phyloP scores from a whole-genome alignment of 2,329 filamentous ascomycete species.

The Gaeumannomyces sp. region DNA sequence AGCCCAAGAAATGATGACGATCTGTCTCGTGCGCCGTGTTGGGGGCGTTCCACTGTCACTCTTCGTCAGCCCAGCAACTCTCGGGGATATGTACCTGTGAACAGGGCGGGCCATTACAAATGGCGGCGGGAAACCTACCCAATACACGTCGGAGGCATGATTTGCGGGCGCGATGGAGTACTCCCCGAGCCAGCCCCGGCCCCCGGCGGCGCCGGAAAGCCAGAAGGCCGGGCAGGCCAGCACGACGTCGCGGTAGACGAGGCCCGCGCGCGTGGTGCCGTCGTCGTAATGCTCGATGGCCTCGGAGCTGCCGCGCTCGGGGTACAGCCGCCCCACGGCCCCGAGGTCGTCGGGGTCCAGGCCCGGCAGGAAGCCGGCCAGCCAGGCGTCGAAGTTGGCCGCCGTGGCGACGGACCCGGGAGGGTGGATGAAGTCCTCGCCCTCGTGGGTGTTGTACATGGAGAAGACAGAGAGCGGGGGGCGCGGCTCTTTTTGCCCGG shows the following conservation, averaged over 20 bases:
- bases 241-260: conserved; percentile 52
- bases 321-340: conserved; percentile 39
- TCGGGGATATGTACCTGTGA: background rate
- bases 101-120: background rate
- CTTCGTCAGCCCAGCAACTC: background rate
- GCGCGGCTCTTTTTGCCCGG: too few species aligned
- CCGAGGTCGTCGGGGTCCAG: conserved; percentile 34
- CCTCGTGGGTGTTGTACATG: conserved; percentile 59
- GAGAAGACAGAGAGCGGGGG: conserved; percentile 29
- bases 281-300: conserved; percentile 40
- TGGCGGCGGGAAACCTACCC: too few species aligned
- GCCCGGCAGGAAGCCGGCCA: conserved; percentile 45
- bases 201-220: conserved; percentile 39
- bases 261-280: conserved; percentile 44
- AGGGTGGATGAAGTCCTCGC: conserved; percentile 53
- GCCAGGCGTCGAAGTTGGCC: conserved; percentile 45
- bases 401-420: conserved; percentile 43
- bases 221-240: conserved; percentile 56
- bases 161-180: conserved; percentile 54
- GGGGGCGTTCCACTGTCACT: conserved; percentile 47
- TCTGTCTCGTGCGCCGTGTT: conserved; percentile 46
- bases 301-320: conserved; percentile 38
- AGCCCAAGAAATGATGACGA: conserved; percentile 48
- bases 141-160: conserved; percentile 52
- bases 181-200: conserved; percentile 47